Conservation (phyloP, 306 rosid species). For the Lathyrus aphaca region DNA sequence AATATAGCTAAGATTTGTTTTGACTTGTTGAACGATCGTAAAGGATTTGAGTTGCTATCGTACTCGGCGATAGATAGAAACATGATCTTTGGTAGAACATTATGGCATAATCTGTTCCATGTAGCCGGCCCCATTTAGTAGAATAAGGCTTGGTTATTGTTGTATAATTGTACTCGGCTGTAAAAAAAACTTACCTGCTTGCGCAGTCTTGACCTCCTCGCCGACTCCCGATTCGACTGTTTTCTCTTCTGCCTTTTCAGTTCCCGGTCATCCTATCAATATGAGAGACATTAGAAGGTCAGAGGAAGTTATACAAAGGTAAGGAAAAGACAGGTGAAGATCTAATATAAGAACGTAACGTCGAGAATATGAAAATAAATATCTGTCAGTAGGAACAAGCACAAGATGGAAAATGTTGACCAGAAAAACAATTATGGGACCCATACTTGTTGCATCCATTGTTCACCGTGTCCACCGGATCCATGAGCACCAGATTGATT, state of each 20-base stretch:
- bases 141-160: too few species aligned
- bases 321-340: too few species aligned
- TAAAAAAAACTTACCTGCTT: conserved; percentile 68
- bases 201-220: conserved; percentile 96
- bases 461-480: conserved; percentile 59
- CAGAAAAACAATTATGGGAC: conserved; percentile 11
- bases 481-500: conserved; percentile 61
- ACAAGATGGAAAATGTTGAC: not conserved
- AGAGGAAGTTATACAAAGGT: not conserved
- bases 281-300: conserved; percentile 12
- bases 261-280: conserved; percentile 89
- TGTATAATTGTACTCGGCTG: too few species aligned
- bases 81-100: too few species aligned
- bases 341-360: too few species aligned
- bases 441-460: conserved; percentile 85
- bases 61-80: not conserved
- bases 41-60: not conserved
- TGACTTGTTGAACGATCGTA: not conserved
- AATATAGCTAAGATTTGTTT: not conserved
- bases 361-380: too few species aligned
- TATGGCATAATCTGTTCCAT: too few species aligned
- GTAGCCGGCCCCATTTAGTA: too few species aligned
- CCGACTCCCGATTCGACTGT: conserved; percentile 98
- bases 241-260: conserved; percentile 94
- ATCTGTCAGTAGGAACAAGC: not conserved